Percentiles rank a stretch among this genome's conserved stretches.
These are phyloP conservation scores for Aciculoconidium aculeatum DNA, from an alignment of 805 yeast genomes.

Conservation along the genomic window DNA sequence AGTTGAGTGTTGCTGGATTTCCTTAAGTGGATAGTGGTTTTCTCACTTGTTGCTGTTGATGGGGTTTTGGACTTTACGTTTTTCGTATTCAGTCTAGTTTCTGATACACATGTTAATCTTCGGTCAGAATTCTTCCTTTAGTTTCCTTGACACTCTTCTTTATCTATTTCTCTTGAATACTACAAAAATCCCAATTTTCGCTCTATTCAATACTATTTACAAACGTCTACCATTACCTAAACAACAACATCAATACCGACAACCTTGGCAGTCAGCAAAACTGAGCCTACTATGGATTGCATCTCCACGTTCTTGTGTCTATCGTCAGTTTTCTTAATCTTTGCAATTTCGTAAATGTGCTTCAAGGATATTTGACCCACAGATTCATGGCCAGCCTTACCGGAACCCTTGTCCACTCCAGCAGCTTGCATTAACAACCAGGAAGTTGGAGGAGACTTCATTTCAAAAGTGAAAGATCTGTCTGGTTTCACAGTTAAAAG, in stretches of 20 bases:
- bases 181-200: too few species aligned
- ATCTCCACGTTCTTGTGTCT: slow-evolving; percentile 66
- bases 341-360: slow-evolving; percentile 92
- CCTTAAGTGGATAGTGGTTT: too few species aligned
- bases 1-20: too few species aligned
- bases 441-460: slow-evolving; percentile 89
- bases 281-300: slow-evolving; percentile 72
- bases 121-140: too few species aligned
- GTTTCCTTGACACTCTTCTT: too few species aligned
- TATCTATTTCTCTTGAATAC: too few species aligned
- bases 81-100: too few species aligned
- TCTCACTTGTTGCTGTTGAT: too few species aligned
- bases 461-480: slow-evolving; percentile 77
- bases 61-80: too few species aligned
- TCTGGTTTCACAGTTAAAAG: slow-evolving; percentile 86
- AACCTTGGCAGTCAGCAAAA: slow-evolving; percentile 83
- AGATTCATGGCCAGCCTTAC: slow-evolving; percentile 50
- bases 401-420: slow-evolving; percentile 73
- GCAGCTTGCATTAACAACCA: slow-evolving; percentile 81
- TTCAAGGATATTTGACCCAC: slow-evolving; percentile 72
- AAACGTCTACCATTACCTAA: too few species aligned
- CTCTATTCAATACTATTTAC: too few species aligned
- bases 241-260: slow-evolving; percentile 81
- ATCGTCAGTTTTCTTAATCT: slow-evolving; percentile 82
- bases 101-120: too few species aligned